A percentile compares a stretch with the other conserved stretches of the same genome.
Evolutionary conservation across 2,329 filamentous ascomycete genomes (phyloP).

Genomic region (Coniochaeta pulveracea): DNA sequence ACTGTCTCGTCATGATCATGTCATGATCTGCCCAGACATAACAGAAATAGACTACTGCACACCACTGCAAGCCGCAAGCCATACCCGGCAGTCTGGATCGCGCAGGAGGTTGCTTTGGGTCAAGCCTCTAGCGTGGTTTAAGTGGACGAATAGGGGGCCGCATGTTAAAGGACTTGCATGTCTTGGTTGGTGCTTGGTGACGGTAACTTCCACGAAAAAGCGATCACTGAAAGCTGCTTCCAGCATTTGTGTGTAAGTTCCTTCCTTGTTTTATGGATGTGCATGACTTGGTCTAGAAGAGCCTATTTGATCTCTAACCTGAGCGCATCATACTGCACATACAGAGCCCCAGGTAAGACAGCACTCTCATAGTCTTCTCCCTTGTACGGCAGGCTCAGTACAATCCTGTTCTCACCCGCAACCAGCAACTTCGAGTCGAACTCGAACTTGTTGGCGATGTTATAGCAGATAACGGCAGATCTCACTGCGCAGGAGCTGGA

Average conservation of each 20-base stretch:
- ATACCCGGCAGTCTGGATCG: too few relatives aligned
- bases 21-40: too few relatives aligned
- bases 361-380: constrained; percentile 49
- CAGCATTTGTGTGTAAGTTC: too few relatives aligned
- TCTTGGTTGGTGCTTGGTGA: too few relatives aligned
- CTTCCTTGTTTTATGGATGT: too few relatives aligned
- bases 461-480: constrained; percentile 50
- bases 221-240: background rate
- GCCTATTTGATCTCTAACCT: constrained; percentile 39
- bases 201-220: background rate
- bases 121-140: too few relatives aligned
- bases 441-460: constrained; percentile 45
- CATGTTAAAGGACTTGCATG: too few relatives aligned
- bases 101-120: too few relatives aligned
- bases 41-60: too few relatives aligned
- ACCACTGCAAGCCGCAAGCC: too few relatives aligned
- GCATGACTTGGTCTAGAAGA: background rate
- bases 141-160: too few relatives aligned
- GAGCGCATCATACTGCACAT: constrained; percentile 56
- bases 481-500: constrained; percentile 49
- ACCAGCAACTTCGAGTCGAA: constrained; percentile 38
- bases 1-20: too few relatives aligned
- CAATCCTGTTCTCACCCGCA: constrained; percentile 41
- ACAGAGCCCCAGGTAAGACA: constrained; percentile 39
- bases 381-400: constrained; percentile 47